Conservation (phyloP, 805 yeast species). For the Candida ulmi region DNA sequence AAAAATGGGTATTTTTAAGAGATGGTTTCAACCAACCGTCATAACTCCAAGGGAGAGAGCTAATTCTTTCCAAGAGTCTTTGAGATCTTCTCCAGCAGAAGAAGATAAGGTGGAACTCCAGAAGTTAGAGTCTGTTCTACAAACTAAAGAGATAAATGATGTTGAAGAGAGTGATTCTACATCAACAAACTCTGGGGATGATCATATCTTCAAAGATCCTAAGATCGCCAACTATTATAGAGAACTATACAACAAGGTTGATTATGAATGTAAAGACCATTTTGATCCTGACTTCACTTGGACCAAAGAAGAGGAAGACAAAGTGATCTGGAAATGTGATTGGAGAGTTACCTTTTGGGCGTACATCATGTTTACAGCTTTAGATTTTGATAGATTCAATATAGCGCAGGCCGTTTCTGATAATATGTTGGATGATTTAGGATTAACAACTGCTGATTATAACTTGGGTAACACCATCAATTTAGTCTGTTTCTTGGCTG, state of each 20-base stretch:
- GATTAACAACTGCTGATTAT: constrained; percentile 50
- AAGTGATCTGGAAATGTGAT: constrained; percentile 46
- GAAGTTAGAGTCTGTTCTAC: background rate
- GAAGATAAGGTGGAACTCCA: background rate
- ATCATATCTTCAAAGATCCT: constrained; percentile 32
- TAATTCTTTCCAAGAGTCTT: constrained; percentile 3
- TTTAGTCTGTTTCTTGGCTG: constrained; percentile 43
- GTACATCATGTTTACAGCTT: constrained; percentile 50
- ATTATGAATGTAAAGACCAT: constrained; percentile 49
- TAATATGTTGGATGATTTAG: constrained; percentile 44
- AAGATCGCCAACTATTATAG: constrained; percentile 40
- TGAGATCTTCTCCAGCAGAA: constrained; percentile 1
- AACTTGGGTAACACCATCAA: constrained; percentile 55
- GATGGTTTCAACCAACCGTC: constrained; percentile 3
- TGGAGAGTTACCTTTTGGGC: constrained; percentile 53
- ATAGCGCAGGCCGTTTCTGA: constrained; percentile 55
- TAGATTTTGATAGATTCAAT: constrained; percentile 56
- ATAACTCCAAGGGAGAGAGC: constrained; percentile 2
- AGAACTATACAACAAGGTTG: constrained; percentile 37
- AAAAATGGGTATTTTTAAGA: background rate
- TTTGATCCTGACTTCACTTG: constrained; percentile 57
- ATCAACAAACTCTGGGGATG: background rate
- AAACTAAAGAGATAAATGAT: background rate
- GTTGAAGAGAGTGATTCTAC: background rate
- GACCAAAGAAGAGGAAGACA: constrained; percentile 46